Evolutionary conservation across 208 protist genomes (phyloP).

Genomic region (Polymyxa betae): DNA sequence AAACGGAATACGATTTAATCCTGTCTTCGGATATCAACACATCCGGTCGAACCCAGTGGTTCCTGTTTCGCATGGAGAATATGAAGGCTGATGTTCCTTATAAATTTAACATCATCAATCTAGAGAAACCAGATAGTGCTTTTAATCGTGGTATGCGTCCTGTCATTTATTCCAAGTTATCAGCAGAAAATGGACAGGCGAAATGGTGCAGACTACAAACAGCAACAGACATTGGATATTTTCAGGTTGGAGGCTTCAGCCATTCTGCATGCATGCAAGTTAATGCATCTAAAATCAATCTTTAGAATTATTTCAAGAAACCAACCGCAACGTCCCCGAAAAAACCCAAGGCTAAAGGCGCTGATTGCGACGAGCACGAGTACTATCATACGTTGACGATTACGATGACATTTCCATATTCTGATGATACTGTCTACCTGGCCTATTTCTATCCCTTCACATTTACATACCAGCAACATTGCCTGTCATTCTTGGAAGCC

Average conservation of each 20-base stretch:
- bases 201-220: background rate
- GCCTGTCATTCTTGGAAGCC: slow-evolving; percentile 56
- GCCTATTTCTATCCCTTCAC: slow-evolving; percentile 94
- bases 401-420: slow-evolving; percentile 77
- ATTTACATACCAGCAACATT: slow-evolving; percentile 82
- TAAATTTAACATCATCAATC: slow-evolving; percentile 93
- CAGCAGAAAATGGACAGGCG: background rate
- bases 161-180: slow-evolving; percentile 79
- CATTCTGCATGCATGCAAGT: background rate
- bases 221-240: slow-evolving; percentile 29
- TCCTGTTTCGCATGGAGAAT: slow-evolving; percentile 84
- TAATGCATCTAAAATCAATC: background rate
- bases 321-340: background rate
- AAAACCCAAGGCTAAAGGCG: background rate
- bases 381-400: slow-evolving; percentile 89
- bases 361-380: slow-evolving; percentile 16
- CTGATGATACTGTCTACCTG: slow-evolving; percentile 83
- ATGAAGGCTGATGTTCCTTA: slow-evolving; percentile 65
- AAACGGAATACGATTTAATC: slow-evolving; percentile 88
- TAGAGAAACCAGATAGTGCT: slow-evolving; percentile 86
- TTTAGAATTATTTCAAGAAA: slow-evolving; percentile 40
- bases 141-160: slow-evolving; percentile 91
- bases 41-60: slow-evolving; percentile 93
- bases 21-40: slow-evolving; percentile 89
- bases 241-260: background rate